phyloP scores from a whole-genome alignment of 148 eudicot species.

The Euryodendron excelsum region DNA sequence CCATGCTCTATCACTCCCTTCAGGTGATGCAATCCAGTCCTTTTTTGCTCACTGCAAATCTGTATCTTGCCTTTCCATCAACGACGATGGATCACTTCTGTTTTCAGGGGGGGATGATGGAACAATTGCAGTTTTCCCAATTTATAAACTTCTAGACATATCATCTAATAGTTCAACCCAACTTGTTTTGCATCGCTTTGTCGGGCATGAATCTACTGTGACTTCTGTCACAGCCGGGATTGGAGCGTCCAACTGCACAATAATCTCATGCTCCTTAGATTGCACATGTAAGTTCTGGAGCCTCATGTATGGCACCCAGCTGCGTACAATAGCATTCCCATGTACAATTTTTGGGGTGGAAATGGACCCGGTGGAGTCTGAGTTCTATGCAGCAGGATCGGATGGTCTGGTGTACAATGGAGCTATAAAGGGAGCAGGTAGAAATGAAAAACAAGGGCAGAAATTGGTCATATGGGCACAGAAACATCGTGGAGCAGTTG shows the following conservation, averaged over 20 bases:
- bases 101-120: constrained; percentile 29
- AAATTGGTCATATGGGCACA: constrained; percentile 4
- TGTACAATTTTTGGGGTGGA: constrained; percentile 13
- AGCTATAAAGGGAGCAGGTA: constrained; percentile 1
- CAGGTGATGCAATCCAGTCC: constrained; percentile 14
- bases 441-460: neutral
- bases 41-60: constrained; percentile 20
- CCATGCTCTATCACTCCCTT: constrained; percentile 20
- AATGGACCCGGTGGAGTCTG: constrained; percentile 19
- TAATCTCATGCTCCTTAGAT: constrained; percentile 28
- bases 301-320: constrained; percentile 3
- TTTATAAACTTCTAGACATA: neutral
- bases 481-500: constrained; percentile 9
- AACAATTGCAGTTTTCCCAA: constrained; percentile 19
- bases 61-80: constrained; percentile 20
- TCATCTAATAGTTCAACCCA: neutral
- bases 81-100: constrained; percentile 19
- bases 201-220: constrained; percentile 15
- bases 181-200: neutral
- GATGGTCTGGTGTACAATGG: constrained; percentile 24
- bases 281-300: constrained; percentile 29
- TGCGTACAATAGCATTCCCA: constrained; percentile 15
- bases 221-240: constrained; percentile 13
- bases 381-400: constrained; percentile 23
- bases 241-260: constrained; percentile 10